Evolutionary conservation across 140 eudicot species (phyloP).

Genomic region (Oenanthe javanica): DNA sequence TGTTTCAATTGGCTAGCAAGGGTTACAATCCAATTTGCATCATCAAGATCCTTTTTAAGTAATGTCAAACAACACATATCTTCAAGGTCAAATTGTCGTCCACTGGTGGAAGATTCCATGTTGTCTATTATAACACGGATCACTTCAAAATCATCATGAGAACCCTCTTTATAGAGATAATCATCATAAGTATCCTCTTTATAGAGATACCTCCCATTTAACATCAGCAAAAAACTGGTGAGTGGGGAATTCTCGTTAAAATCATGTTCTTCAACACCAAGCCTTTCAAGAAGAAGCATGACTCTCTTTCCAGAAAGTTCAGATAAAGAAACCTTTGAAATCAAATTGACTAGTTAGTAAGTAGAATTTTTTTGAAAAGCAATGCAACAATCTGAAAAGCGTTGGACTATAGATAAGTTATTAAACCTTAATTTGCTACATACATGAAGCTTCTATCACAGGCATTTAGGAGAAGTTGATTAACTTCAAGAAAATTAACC

Average conservation of each 20-base stretch:
- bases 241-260: background rate
- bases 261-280: background rate
- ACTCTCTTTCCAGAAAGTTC: no score
- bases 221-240: background rate
- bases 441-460: no score
- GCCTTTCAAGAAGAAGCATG: background rate
- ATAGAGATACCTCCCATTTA: background rate
- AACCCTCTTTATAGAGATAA: background rate
- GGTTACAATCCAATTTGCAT: background rate
- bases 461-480: no score
- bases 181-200: background rate
- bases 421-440: no score
- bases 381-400: no score
- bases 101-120: background rate
- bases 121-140: background rate
- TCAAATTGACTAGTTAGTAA: no score
- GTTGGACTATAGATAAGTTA: no score
- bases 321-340: no score
- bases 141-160: background rate
- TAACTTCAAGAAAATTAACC: no score
- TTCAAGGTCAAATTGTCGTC: background rate
- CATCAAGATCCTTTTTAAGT: background rate
- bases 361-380: no score
- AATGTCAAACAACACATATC: background rate
- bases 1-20: background rate